phyloP scores from a whole-genome alignment of 2,329 filamentous ascomycete species.

The Alternaria arbusti region DNA sequence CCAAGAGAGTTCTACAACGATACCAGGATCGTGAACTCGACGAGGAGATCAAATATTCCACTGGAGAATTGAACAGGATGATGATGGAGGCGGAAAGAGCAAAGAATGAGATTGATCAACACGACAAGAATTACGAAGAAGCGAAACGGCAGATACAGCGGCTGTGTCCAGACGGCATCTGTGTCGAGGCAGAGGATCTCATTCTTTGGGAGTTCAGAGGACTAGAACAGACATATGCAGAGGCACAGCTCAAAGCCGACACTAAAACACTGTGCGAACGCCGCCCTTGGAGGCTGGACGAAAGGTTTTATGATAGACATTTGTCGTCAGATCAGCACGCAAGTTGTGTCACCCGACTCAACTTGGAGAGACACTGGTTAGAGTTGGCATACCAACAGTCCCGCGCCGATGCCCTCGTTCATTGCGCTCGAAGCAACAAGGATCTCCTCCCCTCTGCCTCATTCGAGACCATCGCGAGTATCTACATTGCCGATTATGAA shows the following conservation, averaged over 20 bases:
- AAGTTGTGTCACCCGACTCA: constrained; percentile 8
- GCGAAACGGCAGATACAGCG: constrained; percentile 2
- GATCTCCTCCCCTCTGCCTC: constrained; percentile 2
- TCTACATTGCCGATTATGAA: neutral
- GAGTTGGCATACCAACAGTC: constrained; percentile 13
- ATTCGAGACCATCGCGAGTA: neutral
- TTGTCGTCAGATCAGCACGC: neutral
- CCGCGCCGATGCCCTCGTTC: constrained; percentile 5
- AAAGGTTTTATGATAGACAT: neutral
- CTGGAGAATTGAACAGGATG: neutral
- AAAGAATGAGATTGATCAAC: neutral
- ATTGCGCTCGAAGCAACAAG: constrained; percentile 3
- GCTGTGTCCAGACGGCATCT: constrained; percentile 6
- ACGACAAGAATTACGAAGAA: neutral
- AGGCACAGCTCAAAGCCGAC: constrained; percentile 3
- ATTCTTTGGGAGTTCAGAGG: constrained; percentile 17
- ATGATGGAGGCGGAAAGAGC: no score
- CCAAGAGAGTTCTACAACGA: neutral
- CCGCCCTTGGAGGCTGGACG: neutral
- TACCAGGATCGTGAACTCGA: no score
- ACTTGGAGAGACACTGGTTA: constrained; percentile 2
- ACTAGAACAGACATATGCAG: constrained; percentile 5
- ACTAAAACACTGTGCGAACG: neutral
- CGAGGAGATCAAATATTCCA: neutral
- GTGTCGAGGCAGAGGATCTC: constrained; percentile 6